phyloP scores from a whole-genome alignment of 2,329 filamentous ascomycete species.

The Fusarium sp. region DNA sequence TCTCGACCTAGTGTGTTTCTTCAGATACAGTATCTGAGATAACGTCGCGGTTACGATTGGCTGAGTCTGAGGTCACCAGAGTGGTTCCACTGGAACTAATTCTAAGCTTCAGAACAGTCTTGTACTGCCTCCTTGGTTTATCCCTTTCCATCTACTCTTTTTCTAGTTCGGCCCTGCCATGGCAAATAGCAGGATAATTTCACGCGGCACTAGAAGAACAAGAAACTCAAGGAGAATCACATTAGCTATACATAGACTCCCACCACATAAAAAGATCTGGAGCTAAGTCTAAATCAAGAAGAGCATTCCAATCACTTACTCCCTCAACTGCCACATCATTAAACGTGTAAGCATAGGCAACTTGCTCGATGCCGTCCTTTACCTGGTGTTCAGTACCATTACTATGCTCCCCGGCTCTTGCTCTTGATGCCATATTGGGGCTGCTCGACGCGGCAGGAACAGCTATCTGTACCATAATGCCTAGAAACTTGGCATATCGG shows the following conservation, averaged over 20 bases:
- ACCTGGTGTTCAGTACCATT: rapidly evolving
- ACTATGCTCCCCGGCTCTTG: rapidly evolving
- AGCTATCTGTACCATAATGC: not conserved
- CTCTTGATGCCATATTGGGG: not conserved
- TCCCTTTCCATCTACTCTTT: not conserved
- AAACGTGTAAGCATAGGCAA: not conserved
- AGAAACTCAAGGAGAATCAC: not conserved
- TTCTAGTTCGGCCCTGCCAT: rapidly evolving
- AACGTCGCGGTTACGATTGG: rapidly evolving
- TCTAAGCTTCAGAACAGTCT: not conserved
- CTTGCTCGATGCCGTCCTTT: not conserved
- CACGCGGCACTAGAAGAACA: not conserved
- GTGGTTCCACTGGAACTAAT: not conserved
- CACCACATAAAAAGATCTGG: not conserved
- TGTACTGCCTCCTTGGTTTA: too few species aligned
- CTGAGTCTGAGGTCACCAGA: not conserved
- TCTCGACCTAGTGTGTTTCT: rapidly evolving
- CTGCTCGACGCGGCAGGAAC: not conserved
- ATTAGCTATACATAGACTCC: not conserved
- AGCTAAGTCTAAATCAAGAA: not conserved
- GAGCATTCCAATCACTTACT: not conserved
- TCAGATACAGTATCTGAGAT: rapidly evolving
- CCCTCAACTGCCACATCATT: not conserved
- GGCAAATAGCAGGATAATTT: not conserved
- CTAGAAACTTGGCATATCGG: not conserved